Conservation (phyloP, 768 basidiomycete genomes). For the Boletus rubescentipes region DNA sequence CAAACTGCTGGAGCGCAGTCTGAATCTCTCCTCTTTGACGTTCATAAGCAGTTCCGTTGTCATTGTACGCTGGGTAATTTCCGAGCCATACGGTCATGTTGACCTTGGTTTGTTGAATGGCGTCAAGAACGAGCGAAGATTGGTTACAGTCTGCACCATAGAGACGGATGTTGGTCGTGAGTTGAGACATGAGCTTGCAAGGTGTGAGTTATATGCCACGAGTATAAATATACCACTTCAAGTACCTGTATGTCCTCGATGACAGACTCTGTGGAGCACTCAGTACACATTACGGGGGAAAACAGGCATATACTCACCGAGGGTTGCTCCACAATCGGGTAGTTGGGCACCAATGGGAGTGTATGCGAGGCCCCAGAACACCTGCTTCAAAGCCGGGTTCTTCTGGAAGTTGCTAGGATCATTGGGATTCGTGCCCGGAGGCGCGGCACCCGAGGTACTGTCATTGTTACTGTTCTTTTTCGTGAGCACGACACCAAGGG, state of each 20-base stretch:
- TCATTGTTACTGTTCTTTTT: constrained; percentile 45
- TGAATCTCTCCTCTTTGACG: constrained; percentile 72
- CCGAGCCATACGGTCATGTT: constrained; percentile 79
- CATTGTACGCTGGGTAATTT: constrained; percentile 62
- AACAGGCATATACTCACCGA: constrained; percentile 28
- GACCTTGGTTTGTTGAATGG: constrained; percentile 87
- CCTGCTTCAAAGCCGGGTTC: constrained; percentile 63
- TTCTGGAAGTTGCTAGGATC: constrained; percentile 80
- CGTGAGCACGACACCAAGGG: constrained; percentile 63
- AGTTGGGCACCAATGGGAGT: constrained; percentile 74
- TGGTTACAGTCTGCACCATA: constrained; percentile 91
- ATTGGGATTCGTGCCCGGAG: constrained; percentile 42
- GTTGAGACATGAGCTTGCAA: constrained; percentile 73
- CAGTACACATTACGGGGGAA: neutral
- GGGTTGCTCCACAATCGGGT: constrained; percentile 62
- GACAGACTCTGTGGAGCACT: constrained; percentile 42
- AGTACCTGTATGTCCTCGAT: constrained; percentile 71
- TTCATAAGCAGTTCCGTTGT: constrained; percentile 65
- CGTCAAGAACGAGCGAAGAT: constrained; percentile 78
- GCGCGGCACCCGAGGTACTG: constrained; percentile 19
- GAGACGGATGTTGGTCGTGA: constrained; percentile 77
- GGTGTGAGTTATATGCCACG: constrained; percentile 5
- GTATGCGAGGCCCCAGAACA: constrained; percentile 87
- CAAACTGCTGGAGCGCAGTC: constrained; percentile 72
- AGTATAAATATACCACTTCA: neutral